Evolutionary conservation across 139 green algal genomes (phyloP), one percentile per base, ranked within the genome.

Genomic region (Chlorella sp.): DNA sequence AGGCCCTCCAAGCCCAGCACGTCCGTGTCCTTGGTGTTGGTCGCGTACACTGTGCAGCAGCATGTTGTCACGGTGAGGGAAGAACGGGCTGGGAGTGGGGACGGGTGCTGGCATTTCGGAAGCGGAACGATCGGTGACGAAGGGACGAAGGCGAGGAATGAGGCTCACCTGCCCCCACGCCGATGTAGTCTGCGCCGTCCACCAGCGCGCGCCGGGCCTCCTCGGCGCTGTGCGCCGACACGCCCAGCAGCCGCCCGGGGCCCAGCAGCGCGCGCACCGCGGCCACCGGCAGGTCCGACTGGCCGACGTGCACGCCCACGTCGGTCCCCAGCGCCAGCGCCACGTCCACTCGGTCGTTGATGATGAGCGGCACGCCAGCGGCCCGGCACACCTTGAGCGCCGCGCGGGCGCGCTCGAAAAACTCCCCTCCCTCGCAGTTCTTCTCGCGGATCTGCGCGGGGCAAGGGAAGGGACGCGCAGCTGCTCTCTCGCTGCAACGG

Each of bases 271-370:
- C 67, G 10, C 92, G 73, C 34, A 86, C 92, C n/a, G 34, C 31
- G 0, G 51, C 69, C 0, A 80, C 83, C 0, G 91, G 87, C 33
- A 97, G 77, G 82, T 97, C 93, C n/a, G 72, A 78, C 81, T 98
- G 92, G 23, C 92, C 92, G 31, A 97, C 82, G 72, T 97, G 92
- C 17, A 93, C 68, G 27, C 27, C 82, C 78, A 70, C 92, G 69
- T 94, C 90, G 1, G 93, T 90, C 4, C 86, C 93, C 6, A 83
- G 73, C 5, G 90, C 94, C 36, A 98, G 74, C 14, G 92, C 92
- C 30, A 98, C 87, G 62, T 98, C 94, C 0, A 98, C 80, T 0
- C 94, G 79, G 79, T 98, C 94, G 75, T 98, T 98, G 70, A 98
- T 89, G 32, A 98, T 82, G n/a, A 97, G 74, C 0, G 86, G 84